Base-by-base conservation (phyloP, 306 rosid genomes). In the Sophora flavescens region DNA sequence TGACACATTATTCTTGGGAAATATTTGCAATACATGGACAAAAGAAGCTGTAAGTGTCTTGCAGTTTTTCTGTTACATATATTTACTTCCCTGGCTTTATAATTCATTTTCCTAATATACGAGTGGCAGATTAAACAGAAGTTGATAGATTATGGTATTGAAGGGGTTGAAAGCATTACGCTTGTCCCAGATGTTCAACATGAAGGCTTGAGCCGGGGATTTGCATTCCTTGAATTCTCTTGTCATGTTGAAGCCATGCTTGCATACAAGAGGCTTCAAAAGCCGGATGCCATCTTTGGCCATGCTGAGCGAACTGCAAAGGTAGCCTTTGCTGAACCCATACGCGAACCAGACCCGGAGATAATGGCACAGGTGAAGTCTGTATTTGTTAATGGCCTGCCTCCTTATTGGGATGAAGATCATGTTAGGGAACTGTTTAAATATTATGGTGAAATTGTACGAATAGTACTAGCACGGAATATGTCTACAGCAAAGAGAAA, bases 251-350 rank as follows among this genome's bases (percentile, higher is more conserved):
- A 89, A 72, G 98, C 98, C 63, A 86, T 86, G 96, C 77, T 76
- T 82, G 96, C 96, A 48, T 90, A 88, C 78, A 93, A 90, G 92
- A 87, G 96, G 79, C 93, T 93, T 87, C 98, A 89, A 81, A 87
- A 87, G 84, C 88, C 91, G 17, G 98, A 90, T 80, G 98, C 76
- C 69, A 74, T 93, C 57, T 90, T 93, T 84, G 98, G 96, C 65
- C 96, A 92, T 71, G 63, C 87, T 78, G 98, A 93, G 84, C 85
- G 94, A 82, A 87, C 93, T 33, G 96, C 87, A 59, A 93, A 93
- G 83, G 96, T 93, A 82, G 96, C 91, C 66, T 93, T 93, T 88
- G 93, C 94, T 58, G 96, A 90, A 82, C 96, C 96, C 61, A 59
- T 74, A 33, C 87, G 80, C 58, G 97, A 90, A 69, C 92, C 91